phyloP scores from a whole-genome alignment of 345 rosid genomes.

The Populus simonii region DNA sequence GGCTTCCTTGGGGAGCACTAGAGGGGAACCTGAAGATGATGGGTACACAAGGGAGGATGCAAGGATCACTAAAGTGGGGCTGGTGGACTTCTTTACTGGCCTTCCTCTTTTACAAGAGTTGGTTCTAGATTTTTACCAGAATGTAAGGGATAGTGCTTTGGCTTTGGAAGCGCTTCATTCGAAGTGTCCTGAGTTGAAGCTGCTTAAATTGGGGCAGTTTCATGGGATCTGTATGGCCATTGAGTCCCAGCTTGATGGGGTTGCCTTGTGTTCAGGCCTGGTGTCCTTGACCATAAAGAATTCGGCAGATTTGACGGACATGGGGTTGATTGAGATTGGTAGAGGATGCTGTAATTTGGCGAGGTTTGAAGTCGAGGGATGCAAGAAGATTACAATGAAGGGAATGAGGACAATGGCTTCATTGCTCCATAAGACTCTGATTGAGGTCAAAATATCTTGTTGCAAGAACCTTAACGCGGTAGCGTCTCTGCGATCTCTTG shows the following conservation, averaged over 20 bases:
- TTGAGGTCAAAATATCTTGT: slow-evolving; percentile 63
- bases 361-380: slow-evolving; percentile 79
- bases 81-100: slow-evolving; percentile 49
- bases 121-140: slow-evolving; percentile 59
- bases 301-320: slow-evolving; percentile 61
- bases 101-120: slow-evolving; percentile 61
- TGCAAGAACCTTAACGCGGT: slow-evolving; percentile 60
- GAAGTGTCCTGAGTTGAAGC: slow-evolving; percentile 52
- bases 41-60: slow-evolving; percentile 56
- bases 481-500: slow-evolving; percentile 56
- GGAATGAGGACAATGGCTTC: slow-evolving; percentile 65
- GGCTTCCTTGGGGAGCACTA: slow-evolving; percentile 35
- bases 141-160: slow-evolving; percentile 54
- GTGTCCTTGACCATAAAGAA: slow-evolving; percentile 59
- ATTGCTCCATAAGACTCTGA: slow-evolving; percentile 45
- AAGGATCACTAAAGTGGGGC: slow-evolving; percentile 30
- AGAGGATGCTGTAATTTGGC: slow-evolving; percentile 61
- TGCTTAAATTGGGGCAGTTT: slow-evolving; percentile 62
- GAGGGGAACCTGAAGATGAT: slow-evolving; percentile 48
- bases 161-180: slow-evolving; percentile 56
- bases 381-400: slow-evolving; percentile 61
- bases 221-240: slow-evolving; percentile 63
- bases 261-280: slow-evolving; percentile 67
- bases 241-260: slow-evolving; percentile 64
- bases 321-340: slow-evolving; percentile 75